A percentile compares a stretch with the other conserved stretches of the same genome.
Conservation (phyloP, 73 alveolate genomes). For the Paramecium bursaria region DNA sequence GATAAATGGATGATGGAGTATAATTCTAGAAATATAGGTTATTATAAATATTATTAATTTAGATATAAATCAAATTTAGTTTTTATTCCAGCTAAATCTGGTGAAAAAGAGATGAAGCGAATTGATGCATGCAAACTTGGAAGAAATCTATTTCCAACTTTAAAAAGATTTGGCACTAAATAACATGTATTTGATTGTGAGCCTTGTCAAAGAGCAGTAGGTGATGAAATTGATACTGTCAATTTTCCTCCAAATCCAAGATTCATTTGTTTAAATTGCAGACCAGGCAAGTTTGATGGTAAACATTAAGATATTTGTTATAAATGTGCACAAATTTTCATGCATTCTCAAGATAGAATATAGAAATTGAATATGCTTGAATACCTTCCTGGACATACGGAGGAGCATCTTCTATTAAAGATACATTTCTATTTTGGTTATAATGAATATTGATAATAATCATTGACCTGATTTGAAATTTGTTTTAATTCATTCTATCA, state of each 20-base stretch:
- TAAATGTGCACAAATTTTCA: conserved; percentile 32
- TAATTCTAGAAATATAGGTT: too few relatives aligned
- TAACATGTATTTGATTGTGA: conserved; percentile 40
- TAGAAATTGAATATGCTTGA: background rate
- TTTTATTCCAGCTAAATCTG: background rate
- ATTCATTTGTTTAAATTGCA: conserved; percentile 7
- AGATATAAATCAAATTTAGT: conserved; percentile 21
- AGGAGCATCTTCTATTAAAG: background rate
- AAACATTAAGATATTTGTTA: conserved; percentile 45
- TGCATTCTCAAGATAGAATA: background rate
- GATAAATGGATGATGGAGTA: conserved; percentile 18
- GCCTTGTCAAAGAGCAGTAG: conserved; percentile 49
- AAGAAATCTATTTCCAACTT: conserved; percentile 6
- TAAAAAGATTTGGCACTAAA: background rate
- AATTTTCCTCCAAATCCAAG: conserved; percentile 31
- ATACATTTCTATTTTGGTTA: conserved; percentile 18
- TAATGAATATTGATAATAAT: conserved; percentile 34
- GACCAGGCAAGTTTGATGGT: conserved; percentile 54
- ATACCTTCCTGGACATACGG: conserved; percentile 5
- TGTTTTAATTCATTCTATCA: background rate
- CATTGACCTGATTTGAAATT: too few relatives aligned
- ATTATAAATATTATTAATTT: too few relatives aligned
- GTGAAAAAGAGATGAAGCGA: conserved; percentile 34
- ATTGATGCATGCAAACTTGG: conserved; percentile 45
- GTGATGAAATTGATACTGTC: conserved; percentile 51